Evolutionary conservation across 1,139 yeast genomes (phyloP).

Genomic region (Lodderomyces margitis): DNA sequence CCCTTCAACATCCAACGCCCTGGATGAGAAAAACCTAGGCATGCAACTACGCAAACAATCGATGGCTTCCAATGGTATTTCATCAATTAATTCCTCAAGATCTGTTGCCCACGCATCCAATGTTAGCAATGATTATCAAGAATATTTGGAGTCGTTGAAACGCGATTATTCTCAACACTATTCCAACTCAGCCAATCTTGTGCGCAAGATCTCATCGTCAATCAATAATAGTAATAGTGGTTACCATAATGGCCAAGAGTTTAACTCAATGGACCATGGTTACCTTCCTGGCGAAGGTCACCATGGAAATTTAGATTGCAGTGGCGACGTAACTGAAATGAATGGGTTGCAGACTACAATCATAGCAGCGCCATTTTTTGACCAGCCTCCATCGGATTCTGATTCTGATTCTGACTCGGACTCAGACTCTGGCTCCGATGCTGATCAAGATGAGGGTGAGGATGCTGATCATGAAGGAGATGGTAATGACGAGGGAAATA

Average conservation of each 20-base stretch:
- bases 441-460: constrained; percentile 1
- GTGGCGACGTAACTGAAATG: neutral
- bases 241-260: constrained; percentile 1
- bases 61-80: constrained; percentile 9
- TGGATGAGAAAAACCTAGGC: neutral
- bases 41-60: constrained; percentile 7
- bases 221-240: neutral
- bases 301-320: neutral
- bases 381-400: constrained; percentile 39
- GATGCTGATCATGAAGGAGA: constrained; percentile 2
- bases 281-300: constrained; percentile 2
- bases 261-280: neutral
- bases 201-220: constrained; percentile 6
- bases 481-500: neutral
- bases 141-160: constrained; percentile 19
- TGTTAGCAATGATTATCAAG: constrained; percentile 19
- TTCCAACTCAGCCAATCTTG: constrained; percentile 8
- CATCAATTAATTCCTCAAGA: constrained; percentile 16
- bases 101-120: constrained; percentile 15
- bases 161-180: constrained; percentile 16
- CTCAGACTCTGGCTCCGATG: neutral
- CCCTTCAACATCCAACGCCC: neutral
- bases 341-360: constrained; percentile 14
- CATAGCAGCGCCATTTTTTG: constrained; percentile 41
- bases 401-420: constrained; percentile 19